Evolutionary conservation across 2,329 filamentous ascomycete species (phyloP), one percentile per base, ranked within the genome.

Genomic region (Dothistroma septosporum): DNA sequence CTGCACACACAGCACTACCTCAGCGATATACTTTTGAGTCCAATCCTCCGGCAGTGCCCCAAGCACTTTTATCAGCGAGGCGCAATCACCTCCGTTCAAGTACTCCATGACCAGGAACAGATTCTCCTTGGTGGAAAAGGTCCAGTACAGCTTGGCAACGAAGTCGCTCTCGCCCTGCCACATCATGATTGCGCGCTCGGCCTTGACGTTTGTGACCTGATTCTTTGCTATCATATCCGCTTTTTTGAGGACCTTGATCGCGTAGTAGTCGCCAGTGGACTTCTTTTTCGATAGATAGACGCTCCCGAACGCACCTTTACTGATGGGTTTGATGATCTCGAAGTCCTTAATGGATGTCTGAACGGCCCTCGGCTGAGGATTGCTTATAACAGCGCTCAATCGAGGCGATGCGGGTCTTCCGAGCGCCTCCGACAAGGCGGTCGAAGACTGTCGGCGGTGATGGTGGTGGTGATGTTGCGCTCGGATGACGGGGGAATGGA

Each of bases 151-250:
- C 78, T 99, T 99, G 28, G 94, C 94, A 60, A 99, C 94, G 74
- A 99, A 99, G 62, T 99, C 94, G 74, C 95, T 99, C 76, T 97
- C 92, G 22, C 94, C 94, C 78, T 99, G 94, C 91, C 94, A 97
- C 94, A 99, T 99, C 94, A 99, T 97, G 73, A 99, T 99, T 22
- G 95, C 95, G 67, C 94, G 86, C 77, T 99, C 94, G 9, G 95
- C 94, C 77, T 99, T 97, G 71, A 99, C 94, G 72, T 99, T 99
- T 68, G 94, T 96, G 68, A 99, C 92, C 74, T 99, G 94, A 74
- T 99, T 99, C 77, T 99, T 99, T 63, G 94, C 94, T 64, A 99
- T 91, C 94, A 99, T 99, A 80, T 99, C 94, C n/a, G 94, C 92
- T 77, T 99, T 99, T 74, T 97, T 97, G 61, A 99, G 77, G 0